These are phyloP conservation scores for Silene latifolia DNA, from an alignment of 148 eudicot genomes.

Conservation along the genomic window DNA sequence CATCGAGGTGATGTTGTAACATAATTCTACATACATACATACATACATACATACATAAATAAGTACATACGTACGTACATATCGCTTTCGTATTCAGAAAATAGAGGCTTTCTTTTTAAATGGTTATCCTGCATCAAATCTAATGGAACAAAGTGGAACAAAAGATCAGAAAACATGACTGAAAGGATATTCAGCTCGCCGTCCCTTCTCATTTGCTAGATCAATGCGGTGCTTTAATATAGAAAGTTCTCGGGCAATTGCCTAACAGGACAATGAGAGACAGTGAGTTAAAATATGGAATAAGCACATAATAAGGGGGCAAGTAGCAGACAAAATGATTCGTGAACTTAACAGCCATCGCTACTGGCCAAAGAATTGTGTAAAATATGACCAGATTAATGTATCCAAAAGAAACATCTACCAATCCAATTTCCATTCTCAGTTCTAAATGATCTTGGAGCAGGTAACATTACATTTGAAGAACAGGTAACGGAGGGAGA, in stretches of 20 bases:
- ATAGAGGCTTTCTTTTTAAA: not conserved
- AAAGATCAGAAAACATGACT: not conserved
- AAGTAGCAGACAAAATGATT: not conserved
- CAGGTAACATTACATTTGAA: no score
- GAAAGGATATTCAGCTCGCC: slow-evolving; percentile 65
- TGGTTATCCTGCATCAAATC: not conserved
- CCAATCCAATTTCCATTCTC: no score
- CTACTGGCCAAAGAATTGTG: not conserved
- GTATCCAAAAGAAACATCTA: no score
- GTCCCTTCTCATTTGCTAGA: slow-evolving; percentile 71
- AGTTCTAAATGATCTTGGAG: no score
- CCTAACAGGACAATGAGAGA: slow-evolving; percentile 31
- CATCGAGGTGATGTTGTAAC: not conserved
- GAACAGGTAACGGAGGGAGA: no score
- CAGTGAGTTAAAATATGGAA: not conserved
- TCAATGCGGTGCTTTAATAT: slow-evolving; percentile 55
- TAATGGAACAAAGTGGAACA: slow-evolving; percentile 1
- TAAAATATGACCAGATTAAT: not conserved
- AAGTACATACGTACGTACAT: not conserved
- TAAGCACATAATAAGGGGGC: not conserved
- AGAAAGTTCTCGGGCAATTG: slow-evolving; percentile 47
- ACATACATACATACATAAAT: not conserved
- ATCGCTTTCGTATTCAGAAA: not conserved
- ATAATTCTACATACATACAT: not conserved
- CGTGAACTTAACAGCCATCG: no score